phyloP scores from a whole-genome alignment of 768 basidiomycete species.

The Mycena belliarum region DNA sequence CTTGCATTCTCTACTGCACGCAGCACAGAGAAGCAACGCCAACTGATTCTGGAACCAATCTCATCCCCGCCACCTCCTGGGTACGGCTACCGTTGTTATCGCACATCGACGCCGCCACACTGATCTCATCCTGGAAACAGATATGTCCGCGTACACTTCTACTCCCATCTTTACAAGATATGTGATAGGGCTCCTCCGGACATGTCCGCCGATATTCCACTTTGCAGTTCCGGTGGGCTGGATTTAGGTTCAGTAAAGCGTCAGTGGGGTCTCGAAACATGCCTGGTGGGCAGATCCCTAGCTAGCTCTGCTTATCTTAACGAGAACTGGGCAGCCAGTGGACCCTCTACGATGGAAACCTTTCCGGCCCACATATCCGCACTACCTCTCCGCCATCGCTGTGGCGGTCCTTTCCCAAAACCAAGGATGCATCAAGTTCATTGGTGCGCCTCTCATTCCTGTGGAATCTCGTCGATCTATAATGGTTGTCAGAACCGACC shows the following conservation, averaged over 20 bases:
- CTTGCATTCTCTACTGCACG: slow-evolving; percentile 2
- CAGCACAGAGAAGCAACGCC: slow-evolving; percentile 11
- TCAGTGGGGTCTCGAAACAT: slow-evolving; percentile 20
- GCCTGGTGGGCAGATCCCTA: slow-evolving; percentile 1
- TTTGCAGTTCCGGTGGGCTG: slow-evolving; percentile 15
- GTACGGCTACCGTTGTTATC: neutral
- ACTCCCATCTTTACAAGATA: slow-evolving; percentile 15
- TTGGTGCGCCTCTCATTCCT: slow-evolving; percentile 9
- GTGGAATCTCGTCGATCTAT: neutral
- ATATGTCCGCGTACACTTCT: slow-evolving; percentile 18
- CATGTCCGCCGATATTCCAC: slow-evolving; percentile 16
- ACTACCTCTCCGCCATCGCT: slow-evolving; percentile 21
- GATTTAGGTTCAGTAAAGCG: slow-evolving; percentile 13
- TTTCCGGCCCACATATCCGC: slow-evolving; percentile 8
- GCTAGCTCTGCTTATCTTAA: neutral
- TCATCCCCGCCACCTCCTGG: slow-evolving; percentile 12
- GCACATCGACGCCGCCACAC: neutral
- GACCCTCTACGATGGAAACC: slow-evolving; percentile 23
- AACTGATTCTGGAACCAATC: slow-evolving; percentile 13
- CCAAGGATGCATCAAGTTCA: slow-evolving; percentile 17
- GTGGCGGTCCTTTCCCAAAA: slow-evolving; percentile 11
- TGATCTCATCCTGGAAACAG: too few relatives aligned
- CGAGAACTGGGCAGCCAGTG: slow-evolving; percentile 6
- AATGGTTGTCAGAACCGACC: slow-evolving; percentile 6
- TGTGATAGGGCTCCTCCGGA: slow-evolving; percentile 17